Base-by-base conservation (phyloP, 768 basidiomycete species). In the Lentinula sp. region DNA sequence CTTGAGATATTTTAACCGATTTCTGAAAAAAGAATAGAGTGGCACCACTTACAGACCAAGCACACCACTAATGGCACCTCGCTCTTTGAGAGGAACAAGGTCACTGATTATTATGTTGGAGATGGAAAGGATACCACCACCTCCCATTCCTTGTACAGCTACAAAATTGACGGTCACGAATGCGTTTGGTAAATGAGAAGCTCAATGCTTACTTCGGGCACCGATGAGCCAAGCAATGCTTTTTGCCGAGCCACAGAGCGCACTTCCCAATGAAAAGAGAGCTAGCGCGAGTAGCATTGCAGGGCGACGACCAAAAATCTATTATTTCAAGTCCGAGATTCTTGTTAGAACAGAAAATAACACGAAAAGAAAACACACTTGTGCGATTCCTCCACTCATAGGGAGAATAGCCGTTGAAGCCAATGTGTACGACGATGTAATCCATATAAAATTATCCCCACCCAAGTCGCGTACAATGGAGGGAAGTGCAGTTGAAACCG, bases 31-130 rank as follows among this genome's bases (percentile, higher is more conserved):
- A 34, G 32, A 9, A 13, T 37, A 1, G 31, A 9, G 34, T 31
- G 9, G 28, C 13, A 1, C 57, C n/a, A 57, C 67, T 42, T 40
- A 72, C 74, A 73, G 43, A 1, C 69, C 70, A 46, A 74, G 61
- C 3, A 76, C 50, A 4, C 70, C 69, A 16, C 63, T 70, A 56
- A 67, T 75, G 6, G 61, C 60, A 2, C 75, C 75, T 32, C 75
- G 64, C 59, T 75, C 73, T 40, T 67, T 62, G 13, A 75, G 69
- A 9, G 74, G 64, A 18, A 75, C 73, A 2, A 75, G 62, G 58
- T 76, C 75, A 0, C 70, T 66, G 16, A 75, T 40, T 28, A 75
- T 66, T n/a, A 73, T 74, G 8, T 65, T 63, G 11, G 68, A 58
- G 2, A 74, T 53, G 73, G 62, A 43, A 74, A 46, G 3, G 63